A percentile compares a stretch with the other conserved stretches of the same genome.
These are phyloP conservation scores for Gastrolobium bilobum DNA, from an alignment of 306 rosid genomes.

Conservation along the genomic window DNA sequence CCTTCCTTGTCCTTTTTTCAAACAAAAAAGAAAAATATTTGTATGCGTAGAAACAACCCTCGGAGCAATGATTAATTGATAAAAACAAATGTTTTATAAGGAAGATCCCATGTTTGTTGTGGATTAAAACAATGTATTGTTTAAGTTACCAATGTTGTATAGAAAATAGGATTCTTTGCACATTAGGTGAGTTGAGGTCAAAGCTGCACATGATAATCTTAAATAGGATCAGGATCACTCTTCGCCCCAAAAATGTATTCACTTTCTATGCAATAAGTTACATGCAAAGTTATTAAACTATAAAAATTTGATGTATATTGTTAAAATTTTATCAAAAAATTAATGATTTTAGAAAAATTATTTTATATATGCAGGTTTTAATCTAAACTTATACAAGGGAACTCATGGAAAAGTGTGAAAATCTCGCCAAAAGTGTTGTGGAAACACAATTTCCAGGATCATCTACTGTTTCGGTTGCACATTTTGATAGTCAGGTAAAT, in stretches of 20 bases:
- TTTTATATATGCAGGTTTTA: no score
- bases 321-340: not conserved
- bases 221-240: not conserved
- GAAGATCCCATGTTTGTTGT: conserved; percentile 33
- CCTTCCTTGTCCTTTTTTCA: not conserved
- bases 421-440: no score
- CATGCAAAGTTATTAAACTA: not conserved
- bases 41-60: not conserved
- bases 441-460: no score
- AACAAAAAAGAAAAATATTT: not conserved
- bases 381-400: no score
- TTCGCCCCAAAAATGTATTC: no score
- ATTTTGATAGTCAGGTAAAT: no score
- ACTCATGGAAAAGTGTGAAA: no score
- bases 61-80: not conserved
- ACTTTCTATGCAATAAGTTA: no score
- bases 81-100: conserved; percentile 18
- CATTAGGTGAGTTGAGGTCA: not conserved
- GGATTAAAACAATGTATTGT: conserved; percentile 13
- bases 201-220: not conserved
- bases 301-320: not conserved
- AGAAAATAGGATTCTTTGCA: not conserved
- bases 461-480: no score
- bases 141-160: not conserved
- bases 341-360: no score